Conservation (phyloP, 2,329 filamentous ascomycete species). For the Fusarium annulatum region DNA sequence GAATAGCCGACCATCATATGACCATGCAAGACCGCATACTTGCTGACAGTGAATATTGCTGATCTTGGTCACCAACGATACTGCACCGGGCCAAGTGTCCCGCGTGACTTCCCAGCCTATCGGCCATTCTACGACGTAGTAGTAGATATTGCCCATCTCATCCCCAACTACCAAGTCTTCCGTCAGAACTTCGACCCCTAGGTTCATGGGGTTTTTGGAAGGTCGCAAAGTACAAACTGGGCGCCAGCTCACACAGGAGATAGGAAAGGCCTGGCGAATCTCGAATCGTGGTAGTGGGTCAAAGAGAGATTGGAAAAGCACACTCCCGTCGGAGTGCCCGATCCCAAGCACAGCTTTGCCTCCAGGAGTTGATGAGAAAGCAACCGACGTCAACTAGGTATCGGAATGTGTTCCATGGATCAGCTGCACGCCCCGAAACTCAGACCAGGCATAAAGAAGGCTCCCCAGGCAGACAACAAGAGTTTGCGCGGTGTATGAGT, state of each 20-base stretch:
- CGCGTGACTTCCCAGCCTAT: conserved; percentile 69
- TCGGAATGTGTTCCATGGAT: conserved; percentile 50
- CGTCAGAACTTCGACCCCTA: conserved; percentile 66
- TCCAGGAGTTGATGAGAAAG: conserved; percentile 85
- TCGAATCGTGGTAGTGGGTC: conserved; percentile 79
- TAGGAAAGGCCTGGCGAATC: conserved; percentile 74
- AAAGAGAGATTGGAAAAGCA: conserved; percentile 82
- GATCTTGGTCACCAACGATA: conserved; percentile 82
- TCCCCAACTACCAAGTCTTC: conserved; percentile 92
- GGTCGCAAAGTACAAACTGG: conserved; percentile 67
- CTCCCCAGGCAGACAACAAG: conserved; percentile 86
- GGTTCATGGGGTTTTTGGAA: conserved; percentile 61
- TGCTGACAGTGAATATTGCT: conserved; percentile 82
- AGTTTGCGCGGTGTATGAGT: conserved; percentile 77
- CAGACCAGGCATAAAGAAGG: conserved; percentile 89
- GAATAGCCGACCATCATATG: conserved; percentile 78
- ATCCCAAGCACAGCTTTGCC: conserved; percentile 84
- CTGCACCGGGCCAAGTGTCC: conserved; percentile 79
- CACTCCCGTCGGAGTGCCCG: conserved; percentile 79
- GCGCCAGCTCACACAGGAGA: conserved; percentile 86
- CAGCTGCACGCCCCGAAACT: conserved; percentile 71
- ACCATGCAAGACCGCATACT: conserved; percentile 94
- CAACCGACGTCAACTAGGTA: conserved; percentile 81
- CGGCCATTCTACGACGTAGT: conserved; percentile 91
- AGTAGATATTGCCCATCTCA: conserved; percentile 83